These are phyloP conservation scores for Combretum micranthum DNA, from an alignment of 345 rosid species.

Conservation along the genomic window DNA sequence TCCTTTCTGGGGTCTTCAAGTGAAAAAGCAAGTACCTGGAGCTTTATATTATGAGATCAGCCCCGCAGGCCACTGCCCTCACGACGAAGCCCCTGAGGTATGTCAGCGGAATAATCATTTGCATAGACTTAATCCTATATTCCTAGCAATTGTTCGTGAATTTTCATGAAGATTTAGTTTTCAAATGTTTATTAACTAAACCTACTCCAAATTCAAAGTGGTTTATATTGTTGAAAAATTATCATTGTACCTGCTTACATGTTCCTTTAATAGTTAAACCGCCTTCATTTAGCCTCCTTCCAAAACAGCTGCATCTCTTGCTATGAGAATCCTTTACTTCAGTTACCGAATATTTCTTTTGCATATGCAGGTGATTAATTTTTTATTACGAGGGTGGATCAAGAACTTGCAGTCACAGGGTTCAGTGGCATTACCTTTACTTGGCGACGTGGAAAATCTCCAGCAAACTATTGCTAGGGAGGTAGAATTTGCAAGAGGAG, in stretches of 20 bases:
- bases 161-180: too few species aligned
- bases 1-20: conserved; percentile 79
- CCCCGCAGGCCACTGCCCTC: conserved; percentile 99
- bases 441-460: conserved; percentile 33
- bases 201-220: too few species aligned
- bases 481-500: conserved; percentile 65
- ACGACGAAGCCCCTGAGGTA: conserved; percentile 99
- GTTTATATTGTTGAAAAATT: too few species aligned
- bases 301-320: too few species aligned
- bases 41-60: conserved; percentile 91
- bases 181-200: too few species aligned
- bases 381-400: conserved; percentile 80
- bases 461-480: conserved; percentile 30
- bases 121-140: not conserved
- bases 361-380: conserved; percentile 66
- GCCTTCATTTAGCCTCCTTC: too few species aligned
- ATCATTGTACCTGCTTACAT: too few species aligned
- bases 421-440: conserved; percentile 45
- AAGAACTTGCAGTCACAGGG: conserved; percentile 63
- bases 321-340: not conserved
- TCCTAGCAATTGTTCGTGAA: not conserved
- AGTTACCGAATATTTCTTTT: not conserved
- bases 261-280: too few species aligned
- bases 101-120: too few species aligned
- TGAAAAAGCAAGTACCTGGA: conserved; percentile 66